Evolutionary conservation across 306 rosid species (phyloP), one percentile per base, ranked within the genome.

Genomic region (Trifolium fragiferum): DNA sequence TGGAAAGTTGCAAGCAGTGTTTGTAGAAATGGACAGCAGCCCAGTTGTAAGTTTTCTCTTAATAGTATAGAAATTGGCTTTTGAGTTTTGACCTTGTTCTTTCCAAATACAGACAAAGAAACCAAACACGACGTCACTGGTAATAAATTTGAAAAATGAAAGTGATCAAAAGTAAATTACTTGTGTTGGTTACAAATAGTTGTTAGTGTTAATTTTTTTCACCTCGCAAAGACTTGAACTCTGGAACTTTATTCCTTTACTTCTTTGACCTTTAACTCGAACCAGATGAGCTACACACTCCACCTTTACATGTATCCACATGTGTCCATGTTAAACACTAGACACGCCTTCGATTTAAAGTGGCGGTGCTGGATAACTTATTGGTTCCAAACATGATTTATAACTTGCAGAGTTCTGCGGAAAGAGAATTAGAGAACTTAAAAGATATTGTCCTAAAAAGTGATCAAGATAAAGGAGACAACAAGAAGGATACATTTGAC

Each of bases 1-100:
- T 38, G 90, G 92, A 8, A 84, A 86, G 32, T 82, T 91, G 90
- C 89, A 91, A 82, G 87, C 82, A 2, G 92, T 87, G 76, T 89
- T 91, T 71, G 75, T 89, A 63, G 92, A 91, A 82, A 89, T 89
- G 89, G 97, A 91, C 30, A 81, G 60, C 35, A 77, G 78, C 71
- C 49, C 49, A 1, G 49, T 43, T 12, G 49, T 43, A 43, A 43
- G 49, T 43, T 5, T 43, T 43, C 1, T n/a, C n/a, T n/a, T 43
- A 43, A 43, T 43, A 11, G 15, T 11, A 21, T 21, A 21, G 25
- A 21, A 21, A 21, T 21, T 21, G 25, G 25, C n/a, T n/a, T n/a
- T n/a, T n/a, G n/a, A n/a, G n/a, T n/a, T n/a, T n/a, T n/a, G n/a
- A n/a, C n/a, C n/a, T n/a, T n/a, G n/a, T n/a, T n/a, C n/a, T n/a